Conservation (phyloP, 768 basidiomycete genomes). For the Tricholoma terreum region DNA sequence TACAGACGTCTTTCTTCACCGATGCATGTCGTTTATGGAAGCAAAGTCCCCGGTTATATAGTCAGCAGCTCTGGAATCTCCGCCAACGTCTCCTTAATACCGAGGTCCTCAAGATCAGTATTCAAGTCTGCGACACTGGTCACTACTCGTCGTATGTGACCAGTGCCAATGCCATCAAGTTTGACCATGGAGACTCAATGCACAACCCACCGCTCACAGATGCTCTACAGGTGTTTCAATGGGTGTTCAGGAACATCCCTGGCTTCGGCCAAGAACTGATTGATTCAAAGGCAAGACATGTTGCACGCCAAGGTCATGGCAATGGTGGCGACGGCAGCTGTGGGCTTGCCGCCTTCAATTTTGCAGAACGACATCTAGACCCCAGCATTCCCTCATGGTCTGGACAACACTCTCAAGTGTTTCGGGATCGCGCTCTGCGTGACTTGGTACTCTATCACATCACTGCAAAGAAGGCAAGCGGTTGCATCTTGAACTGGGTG, state of each 20-base stretch:
- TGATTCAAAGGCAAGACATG: neutral
- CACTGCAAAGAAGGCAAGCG: neutral
- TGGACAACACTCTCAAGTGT: slow-evolving; percentile 1
- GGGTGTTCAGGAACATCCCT: slow-evolving; percentile 7
- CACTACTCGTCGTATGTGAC: slow-evolving; percentile 14
- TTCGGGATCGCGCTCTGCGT: slow-evolving; percentile 11
- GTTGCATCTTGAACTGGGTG: neutral
- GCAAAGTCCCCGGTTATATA: slow-evolving; percentile 1
- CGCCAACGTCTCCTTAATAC: slow-evolving; percentile 4
- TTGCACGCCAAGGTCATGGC: slow-evolving; percentile 7
- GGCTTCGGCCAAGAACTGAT: slow-evolving; percentile 1
- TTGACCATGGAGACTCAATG: slow-evolving; percentile 17
- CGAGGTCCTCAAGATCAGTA: slow-evolving; percentile 2
- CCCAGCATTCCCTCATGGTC: slow-evolving; percentile 7
- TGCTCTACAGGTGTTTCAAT: slow-evolving; percentile 10
- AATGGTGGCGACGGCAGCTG: slow-evolving; percentile 1
- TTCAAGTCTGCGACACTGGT: slow-evolving; percentile 5
- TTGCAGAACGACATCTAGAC: slow-evolving; percentile 8
- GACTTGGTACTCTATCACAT: slow-evolving; percentile 7
- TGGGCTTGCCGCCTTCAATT: slow-evolving; percentile 17
- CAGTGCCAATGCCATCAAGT: neutral
- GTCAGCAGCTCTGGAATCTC: slow-evolving; percentile 4
- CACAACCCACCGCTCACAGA: neutral
- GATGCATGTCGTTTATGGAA: slow-evolving; percentile 2
- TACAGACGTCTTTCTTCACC: slow-evolving; percentile 12